phyloP scores from a whole-genome alignment of 2,329 filamentous ascomycete species.

The Alternaria rosae region DNA sequence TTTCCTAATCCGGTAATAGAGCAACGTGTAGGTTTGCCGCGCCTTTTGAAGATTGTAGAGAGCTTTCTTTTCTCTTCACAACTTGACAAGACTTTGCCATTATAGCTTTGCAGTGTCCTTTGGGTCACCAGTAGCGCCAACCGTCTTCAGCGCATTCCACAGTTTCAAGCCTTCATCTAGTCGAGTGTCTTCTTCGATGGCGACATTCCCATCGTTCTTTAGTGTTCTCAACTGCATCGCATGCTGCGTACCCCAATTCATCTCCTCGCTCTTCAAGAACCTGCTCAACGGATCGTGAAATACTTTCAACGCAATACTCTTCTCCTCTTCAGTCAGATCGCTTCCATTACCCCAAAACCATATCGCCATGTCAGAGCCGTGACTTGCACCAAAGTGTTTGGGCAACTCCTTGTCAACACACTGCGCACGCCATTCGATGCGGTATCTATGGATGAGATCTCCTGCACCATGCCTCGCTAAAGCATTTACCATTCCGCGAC shows the following conservation, averaged over 20 bases:
- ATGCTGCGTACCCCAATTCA: conserved; percentile 49
- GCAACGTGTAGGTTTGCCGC: neutral
- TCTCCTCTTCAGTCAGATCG: conserved; percentile 54
- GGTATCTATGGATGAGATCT: conserved; percentile 59
- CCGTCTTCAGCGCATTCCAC: conserved; percentile 54
- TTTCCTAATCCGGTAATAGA: neutral
- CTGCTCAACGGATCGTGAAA: conserved; percentile 50
- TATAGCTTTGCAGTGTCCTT: conserved; percentile 18
- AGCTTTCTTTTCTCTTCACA: neutral
- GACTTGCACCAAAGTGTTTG: conserved; percentile 61
- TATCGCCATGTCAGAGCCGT: conserved; percentile 61
- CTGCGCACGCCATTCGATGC: conserved; percentile 61
- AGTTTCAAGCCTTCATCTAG: conserved; percentile 58
- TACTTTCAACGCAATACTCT: conserved; percentile 47
- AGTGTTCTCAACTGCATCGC: conserved; percentile 55
- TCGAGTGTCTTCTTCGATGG: conserved; percentile 55
- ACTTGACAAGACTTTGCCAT: neutral
- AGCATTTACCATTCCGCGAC: conserved; percentile 59
- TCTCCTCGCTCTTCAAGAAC: conserved; percentile 53
- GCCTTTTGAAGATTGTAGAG: neutral
- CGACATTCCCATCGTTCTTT: conserved; percentile 55
- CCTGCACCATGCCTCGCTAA: conserved; percentile 55
- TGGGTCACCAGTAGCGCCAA: conserved; percentile 20
- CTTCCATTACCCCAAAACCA: conserved; percentile 65
- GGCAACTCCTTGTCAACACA: conserved; percentile 56